Conservation (phyloP, 2,329 filamentous ascomycete genomes). For the Microsporum audouinii region DNA sequence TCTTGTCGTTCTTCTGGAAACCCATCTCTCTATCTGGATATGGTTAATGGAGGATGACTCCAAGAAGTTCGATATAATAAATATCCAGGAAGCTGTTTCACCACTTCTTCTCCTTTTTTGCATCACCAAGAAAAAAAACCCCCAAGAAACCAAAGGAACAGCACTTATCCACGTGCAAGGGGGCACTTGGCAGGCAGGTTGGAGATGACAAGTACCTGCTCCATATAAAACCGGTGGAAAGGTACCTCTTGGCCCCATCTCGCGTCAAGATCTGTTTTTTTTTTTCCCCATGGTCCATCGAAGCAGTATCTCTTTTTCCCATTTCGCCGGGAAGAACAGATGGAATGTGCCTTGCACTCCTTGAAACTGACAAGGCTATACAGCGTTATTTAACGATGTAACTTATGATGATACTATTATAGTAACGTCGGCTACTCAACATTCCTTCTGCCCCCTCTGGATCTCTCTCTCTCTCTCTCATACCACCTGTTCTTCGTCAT, state of each 20-base stretch:
- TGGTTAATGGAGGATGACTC: too few relatives aligned
- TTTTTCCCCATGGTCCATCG: background rate
- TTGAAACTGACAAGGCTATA: background rate
- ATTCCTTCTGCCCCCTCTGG: too few relatives aligned
- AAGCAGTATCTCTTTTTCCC: background rate
- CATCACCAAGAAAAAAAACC: background rate
- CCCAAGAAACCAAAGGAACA: too few relatives aligned
- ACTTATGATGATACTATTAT: background rate
- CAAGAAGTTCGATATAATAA: too few relatives aligned
- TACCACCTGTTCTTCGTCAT: background rate
- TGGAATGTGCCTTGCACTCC: background rate
- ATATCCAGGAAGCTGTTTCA: too few relatives aligned
- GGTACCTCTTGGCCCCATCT: background rate
- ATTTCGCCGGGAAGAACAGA: background rate
- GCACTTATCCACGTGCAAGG: background rate
- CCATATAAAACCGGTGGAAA: background rate
- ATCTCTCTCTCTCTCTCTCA: background rate
- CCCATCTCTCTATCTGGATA: too few relatives aligned
- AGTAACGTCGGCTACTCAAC: background rate
- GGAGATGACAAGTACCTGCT: background rate
- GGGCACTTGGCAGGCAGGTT: background rate
- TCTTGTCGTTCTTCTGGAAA: background rate
- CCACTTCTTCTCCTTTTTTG: background rate
- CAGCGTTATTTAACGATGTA: background rate
- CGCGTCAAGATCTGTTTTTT: background rate